Conservation (phyloP, 441 rosid genomes). For the Corymbia citriodora region DNA sequence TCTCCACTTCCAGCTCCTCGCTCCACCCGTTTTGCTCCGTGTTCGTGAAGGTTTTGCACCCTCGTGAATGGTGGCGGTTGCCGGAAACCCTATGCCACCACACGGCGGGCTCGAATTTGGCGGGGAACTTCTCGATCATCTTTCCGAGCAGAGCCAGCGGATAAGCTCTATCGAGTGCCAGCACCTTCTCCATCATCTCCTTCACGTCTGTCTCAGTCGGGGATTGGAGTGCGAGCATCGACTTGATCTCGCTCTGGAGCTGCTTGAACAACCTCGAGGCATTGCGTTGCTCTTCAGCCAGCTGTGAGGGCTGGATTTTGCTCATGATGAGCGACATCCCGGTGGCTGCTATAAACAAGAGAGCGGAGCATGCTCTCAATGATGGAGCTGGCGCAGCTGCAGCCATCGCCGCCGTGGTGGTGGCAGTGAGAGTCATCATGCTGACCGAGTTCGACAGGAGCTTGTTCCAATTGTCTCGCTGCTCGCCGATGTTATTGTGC, state of each 20-base stretch:
- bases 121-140: not conserved
- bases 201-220: not conserved
- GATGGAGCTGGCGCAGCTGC: not conserved
- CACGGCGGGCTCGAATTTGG: not conserved
- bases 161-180: not conserved
- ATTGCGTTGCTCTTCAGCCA: not conserved
- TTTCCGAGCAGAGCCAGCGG: not conserved
- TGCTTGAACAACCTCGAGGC: not conserved
- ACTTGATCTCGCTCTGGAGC: not conserved
- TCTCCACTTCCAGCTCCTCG: constrained; percentile 5
- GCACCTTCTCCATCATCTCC: not conserved
- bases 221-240: not conserved
- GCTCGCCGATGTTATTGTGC: not conserved
- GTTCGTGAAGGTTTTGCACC: not conserved
- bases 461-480: not conserved
- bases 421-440: not conserved
- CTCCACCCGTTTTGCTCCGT: not conserved
- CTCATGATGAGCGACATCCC: not conserved
- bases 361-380: not conserved
- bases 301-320: not conserved
- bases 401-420: not conserved
- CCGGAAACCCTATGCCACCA: not conserved
- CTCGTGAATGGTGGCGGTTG: not conserved
- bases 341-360: not conserved
- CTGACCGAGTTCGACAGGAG: not conserved